Evolutionary conservation across 148 eudicot species (phyloP).

Genomic region (Cornus florida): DNA sequence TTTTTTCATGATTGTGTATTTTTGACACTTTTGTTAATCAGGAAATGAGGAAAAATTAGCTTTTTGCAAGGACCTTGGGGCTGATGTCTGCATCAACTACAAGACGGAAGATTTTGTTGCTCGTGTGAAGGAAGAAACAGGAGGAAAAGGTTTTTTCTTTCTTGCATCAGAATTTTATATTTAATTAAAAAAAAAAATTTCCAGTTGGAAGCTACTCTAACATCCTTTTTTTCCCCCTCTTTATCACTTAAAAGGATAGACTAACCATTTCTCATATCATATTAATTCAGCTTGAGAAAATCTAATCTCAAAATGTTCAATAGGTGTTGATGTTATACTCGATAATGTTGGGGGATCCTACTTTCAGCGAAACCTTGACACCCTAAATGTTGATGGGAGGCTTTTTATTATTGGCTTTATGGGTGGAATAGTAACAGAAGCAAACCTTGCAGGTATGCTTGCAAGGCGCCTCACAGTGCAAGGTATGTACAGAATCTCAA

Average conservation of each 20-base stretch:
- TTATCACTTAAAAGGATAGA: too few relatives aligned
- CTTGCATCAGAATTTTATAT: neutral
- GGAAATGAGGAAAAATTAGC: constrained; percentile 86
- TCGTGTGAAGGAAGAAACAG: constrained; percentile 90
- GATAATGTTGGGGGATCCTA: constrained; percentile 86
- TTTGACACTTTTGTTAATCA: constrained; percentile 19
- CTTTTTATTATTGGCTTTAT: constrained; percentile 87
- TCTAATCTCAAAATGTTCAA: constrained; percentile 9
- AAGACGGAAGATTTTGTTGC: constrained; percentile 95
- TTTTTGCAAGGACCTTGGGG: constrained; percentile 82
- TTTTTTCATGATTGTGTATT: neutral
- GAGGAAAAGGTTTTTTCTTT: constrained; percentile 69
- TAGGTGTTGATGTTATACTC: constrained; percentile 92
- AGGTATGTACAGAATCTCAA: constrained; percentile 38
- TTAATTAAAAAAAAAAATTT: too few relatives aligned
- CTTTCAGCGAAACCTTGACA: constrained; percentile 71
- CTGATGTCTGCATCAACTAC: constrained; percentile 92
- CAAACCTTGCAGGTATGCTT: constrained; percentile 56
- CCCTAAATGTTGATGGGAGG: constrained; percentile 85
- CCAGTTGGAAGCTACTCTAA: neutral
- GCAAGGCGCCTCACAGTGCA: constrained; percentile 87
- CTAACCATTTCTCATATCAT: neutral
- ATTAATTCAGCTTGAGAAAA: neutral
- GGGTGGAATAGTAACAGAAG: constrained; percentile 75
- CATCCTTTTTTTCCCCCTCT: neutral